A percentile compares a stretch with the other conserved stretches of the same genome.
Conservation (phyloP, 345 rosid genomes). For the Sonneratia alba region DNA sequence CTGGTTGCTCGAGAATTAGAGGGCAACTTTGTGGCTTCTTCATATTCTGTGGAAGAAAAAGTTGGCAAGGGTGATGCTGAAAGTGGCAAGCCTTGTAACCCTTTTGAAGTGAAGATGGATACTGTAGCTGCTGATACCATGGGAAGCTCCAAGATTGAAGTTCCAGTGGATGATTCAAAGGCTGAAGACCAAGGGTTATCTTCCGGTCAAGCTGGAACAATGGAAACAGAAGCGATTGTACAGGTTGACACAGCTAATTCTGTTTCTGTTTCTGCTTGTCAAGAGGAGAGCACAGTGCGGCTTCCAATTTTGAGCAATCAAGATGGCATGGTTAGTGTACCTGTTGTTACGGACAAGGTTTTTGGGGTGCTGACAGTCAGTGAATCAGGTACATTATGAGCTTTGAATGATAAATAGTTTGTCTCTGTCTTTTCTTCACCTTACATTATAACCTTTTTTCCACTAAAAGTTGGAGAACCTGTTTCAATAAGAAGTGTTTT, state of each 20-base stretch:
- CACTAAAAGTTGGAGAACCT: neutral
- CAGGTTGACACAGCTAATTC: neutral
- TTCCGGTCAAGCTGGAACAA: neutral
- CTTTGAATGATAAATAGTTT: no score
- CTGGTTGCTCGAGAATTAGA: neutral
- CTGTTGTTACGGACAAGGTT: neutral
- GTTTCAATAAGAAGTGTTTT: no score
- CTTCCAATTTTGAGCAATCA: neutral
- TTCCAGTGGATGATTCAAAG: neutral
- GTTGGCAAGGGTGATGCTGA: neutral
- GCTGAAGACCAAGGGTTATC: neutral
- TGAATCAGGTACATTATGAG: no score
- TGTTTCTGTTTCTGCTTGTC: neutral
- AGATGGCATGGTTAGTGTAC: neutral
- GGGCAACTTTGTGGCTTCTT: neutral
- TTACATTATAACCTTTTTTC: neutral
- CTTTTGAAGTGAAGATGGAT: neutral
- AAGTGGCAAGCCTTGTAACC: neutral
- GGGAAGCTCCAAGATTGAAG: constrained; percentile 1
- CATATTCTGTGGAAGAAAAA: neutral
- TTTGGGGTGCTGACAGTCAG: neutral
- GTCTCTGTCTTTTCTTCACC: no score
- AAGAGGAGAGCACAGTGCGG: constrained; percentile 7
- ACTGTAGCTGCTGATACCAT: neutral
- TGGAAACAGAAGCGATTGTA: neutral